These are phyloP conservation scores for Polygonum maritimum DNA, from an alignment of 148 eudicot species.

Conservation along the genomic window DNA sequence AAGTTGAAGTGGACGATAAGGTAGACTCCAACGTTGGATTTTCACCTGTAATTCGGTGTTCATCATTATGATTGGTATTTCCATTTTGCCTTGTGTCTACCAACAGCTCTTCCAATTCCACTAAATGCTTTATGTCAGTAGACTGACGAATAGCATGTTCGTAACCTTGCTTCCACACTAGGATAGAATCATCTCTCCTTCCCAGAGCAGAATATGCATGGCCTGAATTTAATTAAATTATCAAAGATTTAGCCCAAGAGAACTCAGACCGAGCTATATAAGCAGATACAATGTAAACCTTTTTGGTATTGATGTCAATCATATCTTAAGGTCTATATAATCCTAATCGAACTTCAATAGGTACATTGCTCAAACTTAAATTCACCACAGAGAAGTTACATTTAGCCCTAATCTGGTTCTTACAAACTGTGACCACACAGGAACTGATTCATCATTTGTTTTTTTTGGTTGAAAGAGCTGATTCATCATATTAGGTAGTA, in stretches of 20 bases:
- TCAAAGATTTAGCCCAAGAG: neutral
- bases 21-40: constrained; percentile 24
- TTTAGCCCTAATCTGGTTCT: neutral
- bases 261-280: neutral
- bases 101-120: constrained; percentile 86
- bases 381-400: neutral
- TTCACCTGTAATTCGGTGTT: neutral
- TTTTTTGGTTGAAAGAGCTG: too few relatives aligned
- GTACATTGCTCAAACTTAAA: neutral
- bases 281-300: neutral
- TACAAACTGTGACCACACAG: neutral
- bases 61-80: constrained; percentile 23
- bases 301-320: neutral
- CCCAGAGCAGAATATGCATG: constrained; percentile 79
- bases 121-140: constrained; percentile 72
- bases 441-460: neutral
- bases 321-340: neutral
- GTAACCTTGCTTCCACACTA: constrained; percentile 87
- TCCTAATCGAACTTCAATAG: neutral
- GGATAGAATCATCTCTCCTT: constrained; percentile 67
- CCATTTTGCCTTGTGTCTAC: constrained; percentile 30
- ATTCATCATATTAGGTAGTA: neutral
- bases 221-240: constrained; percentile 31
- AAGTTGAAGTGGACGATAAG: constrained; percentile 26
- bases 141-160: constrained; percentile 66